These are phyloP conservation scores for Hysterangium stoloniferum DNA, from an alignment of 768 basidiomycete species.

Conservation along the genomic window DNA sequence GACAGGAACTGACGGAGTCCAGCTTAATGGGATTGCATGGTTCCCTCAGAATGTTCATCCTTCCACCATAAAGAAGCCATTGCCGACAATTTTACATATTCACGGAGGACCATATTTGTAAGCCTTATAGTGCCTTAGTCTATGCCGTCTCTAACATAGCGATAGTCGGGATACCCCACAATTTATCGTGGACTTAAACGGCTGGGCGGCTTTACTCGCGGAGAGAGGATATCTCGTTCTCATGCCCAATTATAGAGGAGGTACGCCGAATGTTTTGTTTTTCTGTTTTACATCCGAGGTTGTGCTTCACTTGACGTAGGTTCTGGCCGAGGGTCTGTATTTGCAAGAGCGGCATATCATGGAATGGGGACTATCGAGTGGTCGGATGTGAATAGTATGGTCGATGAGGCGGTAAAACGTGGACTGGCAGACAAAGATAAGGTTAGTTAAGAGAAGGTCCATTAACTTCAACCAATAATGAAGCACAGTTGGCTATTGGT, in stretches of 20 bases:
- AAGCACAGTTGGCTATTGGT: constrained; percentile 7
- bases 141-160: not conserved
- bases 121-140: not conserved
- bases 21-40: constrained; percentile 10
- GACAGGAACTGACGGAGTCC: constrained; percentile 9
- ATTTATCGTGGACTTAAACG: not conserved
- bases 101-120: constrained; percentile 14
- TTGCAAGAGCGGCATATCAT: constrained; percentile 3
- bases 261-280: not conserved
- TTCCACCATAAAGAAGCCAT: constrained; percentile 1
- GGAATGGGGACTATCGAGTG: constrained; percentile 12
- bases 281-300: not conserved
- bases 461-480: not conserved
- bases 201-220: not conserved
- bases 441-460: not conserved
- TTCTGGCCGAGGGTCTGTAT: constrained; percentile 9
- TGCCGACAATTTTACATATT: constrained; percentile 12
- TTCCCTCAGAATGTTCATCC: constrained; percentile 8
- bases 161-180: constrained; percentile 9
- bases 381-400: constrained; percentile 11
- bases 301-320: not conserved
- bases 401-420: constrained; percentile 10
- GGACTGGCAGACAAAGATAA: constrained; percentile 9
- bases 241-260: constrained; percentile 13
- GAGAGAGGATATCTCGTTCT: constrained; percentile 10